Conservation (phyloP, 1,284 basidiomycete genomes). For the Cutaneotrichosporon cavernicola region DNA sequence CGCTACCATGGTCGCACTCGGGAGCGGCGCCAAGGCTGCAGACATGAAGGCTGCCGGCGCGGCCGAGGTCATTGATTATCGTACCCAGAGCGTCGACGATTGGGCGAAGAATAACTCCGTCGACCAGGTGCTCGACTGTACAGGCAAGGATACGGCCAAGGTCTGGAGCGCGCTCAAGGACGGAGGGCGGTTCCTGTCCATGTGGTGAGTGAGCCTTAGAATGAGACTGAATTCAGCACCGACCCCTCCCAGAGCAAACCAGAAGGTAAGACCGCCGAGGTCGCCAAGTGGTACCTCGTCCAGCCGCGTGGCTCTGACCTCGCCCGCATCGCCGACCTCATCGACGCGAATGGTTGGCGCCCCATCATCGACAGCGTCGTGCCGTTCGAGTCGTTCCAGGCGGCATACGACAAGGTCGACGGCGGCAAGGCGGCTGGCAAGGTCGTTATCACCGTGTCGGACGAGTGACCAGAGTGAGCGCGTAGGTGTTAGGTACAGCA, state of each 20-base stretch:
- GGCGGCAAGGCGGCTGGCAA: slow-evolving; percentile 17
- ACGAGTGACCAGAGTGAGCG: not conserved
- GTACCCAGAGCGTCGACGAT: not conserved
- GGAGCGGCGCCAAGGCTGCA: not conserved
- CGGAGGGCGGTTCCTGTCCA: slow-evolving; percentile 17
- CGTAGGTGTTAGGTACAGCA: too few species aligned
- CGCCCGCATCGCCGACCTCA: slow-evolving; percentile 11
- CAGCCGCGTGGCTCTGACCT: slow-evolving; percentile 21
- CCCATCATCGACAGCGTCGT: slow-evolving; percentile 26
- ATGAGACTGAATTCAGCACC: not conserved
- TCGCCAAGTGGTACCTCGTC: slow-evolving; percentile 25
- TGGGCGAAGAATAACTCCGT: slow-evolving; percentile 8
- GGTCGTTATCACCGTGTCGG: slow-evolving; percentile 21
- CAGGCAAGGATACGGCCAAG: slow-evolving; percentile 9
- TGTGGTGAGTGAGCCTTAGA: slow-evolving; percentile 4
- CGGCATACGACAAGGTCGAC: slow-evolving; percentile 23
- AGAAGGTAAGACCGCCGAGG: not conserved
- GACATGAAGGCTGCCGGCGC: slow-evolving; percentile 12
- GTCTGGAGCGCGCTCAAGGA: slow-evolving; percentile 19
- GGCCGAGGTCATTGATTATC: slow-evolving; percentile 17
- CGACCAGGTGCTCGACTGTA: slow-evolving; percentile 22
- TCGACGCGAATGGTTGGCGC: slow-evolving; percentile 12
- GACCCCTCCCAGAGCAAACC: slow-evolving; percentile 16
- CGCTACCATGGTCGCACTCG: slow-evolving; percentile 11
- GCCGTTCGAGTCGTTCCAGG: slow-evolving; percentile 10